Evolutionary conservation across 345 rosid species (phyloP), one percentile per base, ranked within the genome.

Genomic region (Pugionium dolabratum): DNA sequence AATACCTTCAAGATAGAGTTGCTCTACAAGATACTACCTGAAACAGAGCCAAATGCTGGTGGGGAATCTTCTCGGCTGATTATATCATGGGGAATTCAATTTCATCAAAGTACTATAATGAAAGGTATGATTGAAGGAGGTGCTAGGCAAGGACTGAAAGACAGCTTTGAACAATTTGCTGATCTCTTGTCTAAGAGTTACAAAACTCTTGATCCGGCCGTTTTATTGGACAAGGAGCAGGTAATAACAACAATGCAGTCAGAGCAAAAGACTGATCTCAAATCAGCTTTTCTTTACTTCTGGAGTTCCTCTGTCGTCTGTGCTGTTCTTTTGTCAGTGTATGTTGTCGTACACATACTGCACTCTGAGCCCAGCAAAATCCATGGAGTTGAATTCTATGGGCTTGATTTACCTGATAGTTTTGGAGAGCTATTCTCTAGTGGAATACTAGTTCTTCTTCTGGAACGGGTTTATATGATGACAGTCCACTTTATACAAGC

Each of bases 51-150:
- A 66, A 62, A 71, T 61, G 72, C 78, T 9, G 87, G 59, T 45
- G 95, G 76, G 42, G 91, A 83, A 75, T 79, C 90, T 29, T 81
- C 86, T 25, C 84, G 43, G 11, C 82, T 89, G 34, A 43, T 76
- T n/a, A 66, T 89, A 67, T 87, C 97, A 9, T 93, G 96, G 98
- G 86, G 79, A 42, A 74, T 87, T 54, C 72, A 72, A 11, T 89
- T 93, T 69, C 78, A 43, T 63, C 93, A 85, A n/a, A 82, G 65
- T 78, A 81, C 87, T 42, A 73, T 87, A 78, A 86, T 93, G 91
- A 88, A 75, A 79, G 80, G 88, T 58, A 83, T 93, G 94, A 89
- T 90, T 67, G 91, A 86, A 84, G 87, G 87, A 52, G 98, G 97
- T 49, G 91, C 69, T 58, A 82, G 75, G 78, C 90, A 87, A 79